These are phyloP conservation scores for Entomortierella parvispora DNA, from an alignment of 192 early-diverging fungal genomes.

Conservation along the genomic window DNA sequence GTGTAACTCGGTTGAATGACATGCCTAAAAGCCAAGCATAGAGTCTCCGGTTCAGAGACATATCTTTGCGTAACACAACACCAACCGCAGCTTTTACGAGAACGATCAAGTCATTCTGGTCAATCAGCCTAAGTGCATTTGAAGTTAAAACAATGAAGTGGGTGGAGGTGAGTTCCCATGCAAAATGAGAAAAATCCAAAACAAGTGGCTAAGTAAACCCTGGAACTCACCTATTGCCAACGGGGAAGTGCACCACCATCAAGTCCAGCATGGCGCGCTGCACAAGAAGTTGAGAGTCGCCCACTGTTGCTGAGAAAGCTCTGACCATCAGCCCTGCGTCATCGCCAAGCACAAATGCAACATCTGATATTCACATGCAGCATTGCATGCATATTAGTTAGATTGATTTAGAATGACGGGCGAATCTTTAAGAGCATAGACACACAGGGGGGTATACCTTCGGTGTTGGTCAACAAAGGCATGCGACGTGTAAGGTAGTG, in stretches of 20 bases:
- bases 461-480: constrained; percentile 70
- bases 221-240: constrained; percentile 70
- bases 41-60: constrained; percentile 93
- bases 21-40: constrained; percentile 89
- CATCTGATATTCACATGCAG: constrained; percentile 56
- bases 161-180: no score
- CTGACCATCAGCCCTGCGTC: constrained; percentile 76
- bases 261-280: constrained; percentile 87
- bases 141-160: neutral
- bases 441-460: constrained; percentile 56
- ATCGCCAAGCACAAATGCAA: constrained; percentile 75
- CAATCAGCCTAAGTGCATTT: constrained; percentile 58
- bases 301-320: constrained; percentile 76
- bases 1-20: neutral
- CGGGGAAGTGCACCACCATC: constrained; percentile 75
- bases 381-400: neutral
- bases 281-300: constrained; percentile 82
- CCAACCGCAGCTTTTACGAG: constrained; percentile 77
- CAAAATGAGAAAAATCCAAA: no score
- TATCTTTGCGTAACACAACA: constrained; percentile 90
- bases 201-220: no score
- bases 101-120: constrained; percentile 71
- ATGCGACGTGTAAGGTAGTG: constrained; percentile 82
- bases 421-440: neutral
- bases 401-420: neutral